phyloP scores from a whole-genome alignment of 306 rosid genomes.

The Mimosa pudica region DNA sequence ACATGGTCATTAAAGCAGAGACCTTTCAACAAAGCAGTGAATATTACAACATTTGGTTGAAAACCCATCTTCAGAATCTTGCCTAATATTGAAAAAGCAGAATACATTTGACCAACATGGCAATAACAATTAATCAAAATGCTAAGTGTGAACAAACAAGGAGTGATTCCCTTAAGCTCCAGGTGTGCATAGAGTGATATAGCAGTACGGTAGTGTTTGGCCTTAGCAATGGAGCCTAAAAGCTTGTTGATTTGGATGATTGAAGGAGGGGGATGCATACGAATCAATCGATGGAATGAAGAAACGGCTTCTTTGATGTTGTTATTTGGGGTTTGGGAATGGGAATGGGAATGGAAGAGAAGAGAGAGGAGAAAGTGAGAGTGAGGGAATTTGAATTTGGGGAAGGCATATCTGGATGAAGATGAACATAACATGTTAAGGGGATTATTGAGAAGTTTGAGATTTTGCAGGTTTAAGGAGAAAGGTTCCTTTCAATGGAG shows the following conservation, averaged over 20 bases:
- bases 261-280: background rate
- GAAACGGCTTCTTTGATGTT: background rate
- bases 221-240: background rate
- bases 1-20: slow-evolving; percentile 7
- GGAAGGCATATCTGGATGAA: background rate
- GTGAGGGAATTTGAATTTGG: background rate
- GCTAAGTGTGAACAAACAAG: background rate
- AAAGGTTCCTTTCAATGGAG: background rate
- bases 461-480: background rate
- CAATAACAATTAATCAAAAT: slow-evolving; percentile 9
- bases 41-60: background rate
- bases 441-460: background rate
- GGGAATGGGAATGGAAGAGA: background rate
- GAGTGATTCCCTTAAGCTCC: background rate
- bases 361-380: background rate
- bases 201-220: background rate
- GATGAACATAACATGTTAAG: background rate
- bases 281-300: background rate
- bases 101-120: slow-evolving; percentile 2
- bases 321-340: background rate
- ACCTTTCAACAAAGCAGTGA: background rate
- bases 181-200: background rate
- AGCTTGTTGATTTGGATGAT: background rate
- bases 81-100: background rate
- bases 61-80: slow-evolving; percentile 12